Conservation (phyloP, 2,329 filamentous ascomycete genomes). For the Colletotrichum filicis region DNA sequence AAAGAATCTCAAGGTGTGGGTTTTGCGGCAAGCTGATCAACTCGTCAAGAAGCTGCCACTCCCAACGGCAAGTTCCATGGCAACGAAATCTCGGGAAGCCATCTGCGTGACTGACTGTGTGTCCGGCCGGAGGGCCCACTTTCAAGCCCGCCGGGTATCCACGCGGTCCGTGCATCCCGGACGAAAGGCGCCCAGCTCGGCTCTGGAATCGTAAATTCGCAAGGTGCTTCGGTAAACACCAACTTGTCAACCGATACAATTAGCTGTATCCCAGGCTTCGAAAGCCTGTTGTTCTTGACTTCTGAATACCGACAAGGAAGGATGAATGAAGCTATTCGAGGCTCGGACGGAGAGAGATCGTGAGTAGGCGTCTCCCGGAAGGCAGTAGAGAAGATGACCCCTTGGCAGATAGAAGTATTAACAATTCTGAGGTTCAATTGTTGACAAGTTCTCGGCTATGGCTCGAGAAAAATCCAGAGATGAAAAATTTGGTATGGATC, state of each 20-base stretch:
- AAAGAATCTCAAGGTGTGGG: background rate
- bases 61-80: background rate
- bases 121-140: conserved; percentile 16
- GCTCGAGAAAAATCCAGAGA: background rate
- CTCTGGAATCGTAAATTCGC: background rate
- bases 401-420: background rate
- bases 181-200: conserved; percentile 19
- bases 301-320: too few relatives aligned
- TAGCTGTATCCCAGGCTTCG: conserved; percentile 11
- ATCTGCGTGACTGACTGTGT: background rate
- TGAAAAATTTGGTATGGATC: background rate
- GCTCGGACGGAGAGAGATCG: background rate
- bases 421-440: fast-evolving
- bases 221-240: background rate
- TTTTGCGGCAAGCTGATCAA: background rate
- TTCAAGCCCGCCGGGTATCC: background rate
- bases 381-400: too few relatives aligned
- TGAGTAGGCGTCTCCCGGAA: too few relatives aligned
- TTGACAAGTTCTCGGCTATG: too few relatives aligned
- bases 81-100: conserved; percentile 9
- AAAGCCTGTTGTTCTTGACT: background rate
- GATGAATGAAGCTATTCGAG: background rate
- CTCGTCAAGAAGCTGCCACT: background rate
- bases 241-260: background rate
- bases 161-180: conserved; percentile 21